phyloP scores from a whole-genome alignment of 2,329 filamentous ascomycete species.

The Pseudogymnoascus sp. region DNA sequence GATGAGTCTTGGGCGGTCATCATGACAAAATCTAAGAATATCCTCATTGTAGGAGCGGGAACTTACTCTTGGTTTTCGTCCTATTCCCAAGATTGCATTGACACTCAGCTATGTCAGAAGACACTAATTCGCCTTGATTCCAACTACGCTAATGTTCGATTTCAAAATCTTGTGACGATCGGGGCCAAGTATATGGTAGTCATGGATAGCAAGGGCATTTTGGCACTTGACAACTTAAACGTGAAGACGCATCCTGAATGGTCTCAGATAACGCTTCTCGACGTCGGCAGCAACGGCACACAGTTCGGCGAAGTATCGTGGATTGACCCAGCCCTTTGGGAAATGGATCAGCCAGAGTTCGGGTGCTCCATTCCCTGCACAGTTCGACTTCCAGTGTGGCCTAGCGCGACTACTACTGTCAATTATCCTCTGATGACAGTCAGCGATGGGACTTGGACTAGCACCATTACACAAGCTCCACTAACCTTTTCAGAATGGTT shows the following conservation, averaged over 20 bases:
- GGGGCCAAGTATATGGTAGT: conserved; percentile 26
- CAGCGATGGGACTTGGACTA: conserved; percentile 26
- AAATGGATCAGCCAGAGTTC: conserved; percentile 25
- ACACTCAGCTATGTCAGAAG: not conserved
- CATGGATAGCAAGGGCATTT: conserved; percentile 22
- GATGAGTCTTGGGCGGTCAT: conserved; percentile 19
- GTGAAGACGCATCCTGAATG: conserved; percentile 25
- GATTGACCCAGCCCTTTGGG: conserved; percentile 26
- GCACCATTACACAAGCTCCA: conserved; percentile 24
- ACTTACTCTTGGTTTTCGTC: conserved; percentile 24
- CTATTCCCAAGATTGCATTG: conserved; percentile 22
- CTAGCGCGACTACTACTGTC: conserved; percentile 23
- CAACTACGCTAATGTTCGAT: not conserved
- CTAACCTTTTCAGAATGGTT: conserved; percentile 24
- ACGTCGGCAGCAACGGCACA: conserved; percentile 10
- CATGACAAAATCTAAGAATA: conserved; percentile 15
- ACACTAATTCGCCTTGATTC: not conserved
- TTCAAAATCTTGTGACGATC: conserved; percentile 26
- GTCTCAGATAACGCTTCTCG: conserved; percentile 24
- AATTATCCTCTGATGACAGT: conserved; percentile 28
- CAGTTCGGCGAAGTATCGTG: conserved; percentile 20
- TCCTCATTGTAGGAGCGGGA: conserved; percentile 23
- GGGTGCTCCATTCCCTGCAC: conserved; percentile 25
- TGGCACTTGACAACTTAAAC: conserved; percentile 25
- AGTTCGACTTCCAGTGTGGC: conserved; percentile 26